A percentile compares a stretch with the other conserved stretches of the same genome.
phyloP scores from a whole-genome alignment of 2,329 filamentous ascomycete species.

The Sarocladium brachiariae region DNA sequence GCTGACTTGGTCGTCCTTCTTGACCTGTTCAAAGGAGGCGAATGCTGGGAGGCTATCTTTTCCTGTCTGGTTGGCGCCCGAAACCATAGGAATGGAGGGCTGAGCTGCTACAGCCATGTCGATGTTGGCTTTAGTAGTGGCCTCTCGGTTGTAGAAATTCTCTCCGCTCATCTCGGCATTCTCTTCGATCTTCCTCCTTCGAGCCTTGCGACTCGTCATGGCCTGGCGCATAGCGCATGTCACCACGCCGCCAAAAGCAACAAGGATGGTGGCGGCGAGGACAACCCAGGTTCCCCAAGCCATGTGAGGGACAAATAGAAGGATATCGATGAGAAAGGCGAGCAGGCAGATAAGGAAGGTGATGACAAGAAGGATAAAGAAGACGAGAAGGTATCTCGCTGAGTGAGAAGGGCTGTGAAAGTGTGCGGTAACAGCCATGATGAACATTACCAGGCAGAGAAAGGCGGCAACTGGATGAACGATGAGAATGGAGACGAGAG shows the following conservation, averaged over 20 bases:
- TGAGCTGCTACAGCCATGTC: constrained; percentile 34
- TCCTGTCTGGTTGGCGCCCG: constrained; percentile 44
- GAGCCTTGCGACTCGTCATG: constrained; percentile 83
- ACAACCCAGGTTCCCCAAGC: constrained; percentile 94
- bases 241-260: constrained; percentile 73
- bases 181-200: constrained; percentile 83
- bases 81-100: constrained; percentile 52
- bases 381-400: constrained; percentile 72
- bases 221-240: constrained; percentile 94
- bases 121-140: constrained; percentile 36
- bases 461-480: constrained; percentile 88
- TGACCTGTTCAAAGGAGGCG: constrained; percentile 62
- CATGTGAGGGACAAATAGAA: constrained; percentile 90
- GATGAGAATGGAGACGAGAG: constrained; percentile 82
- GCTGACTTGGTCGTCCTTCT: constrained; percentile 52
- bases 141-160: constrained; percentile 75
- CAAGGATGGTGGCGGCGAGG: constrained; percentile 78
- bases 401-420: constrained; percentile 86
- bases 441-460: constrained; percentile 76
- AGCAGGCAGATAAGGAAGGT: constrained; percentile 78
- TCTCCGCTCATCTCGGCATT: constrained; percentile 97
- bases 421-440: constrained; percentile 73
- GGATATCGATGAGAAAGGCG: constrained; percentile 86
- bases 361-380: constrained; percentile 81
- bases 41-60: constrained; percentile 46